phyloP scores from a whole-genome alignment of 1,139 yeast species.

The Debaryomyces udenii region DNA sequence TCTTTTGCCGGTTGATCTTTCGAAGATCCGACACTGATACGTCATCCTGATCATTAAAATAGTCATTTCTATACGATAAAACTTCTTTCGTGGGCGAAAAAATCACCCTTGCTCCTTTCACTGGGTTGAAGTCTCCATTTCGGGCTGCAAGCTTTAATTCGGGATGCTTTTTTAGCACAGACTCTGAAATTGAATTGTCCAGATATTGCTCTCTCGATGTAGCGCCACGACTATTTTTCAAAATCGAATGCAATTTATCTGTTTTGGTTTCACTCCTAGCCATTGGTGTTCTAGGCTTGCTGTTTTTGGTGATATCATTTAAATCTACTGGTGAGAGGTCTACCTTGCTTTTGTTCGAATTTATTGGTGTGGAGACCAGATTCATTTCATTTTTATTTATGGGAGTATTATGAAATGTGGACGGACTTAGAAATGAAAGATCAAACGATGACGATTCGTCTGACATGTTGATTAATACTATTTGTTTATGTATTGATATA shows the following conservation, averaged over 20 bases:
- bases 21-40: constrained; percentile 16
- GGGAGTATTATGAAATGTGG: constrained; percentile 15
- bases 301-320: constrained; percentile 9
- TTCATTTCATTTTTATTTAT: constrained; percentile 17
- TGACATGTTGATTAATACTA: constrained; percentile 7
- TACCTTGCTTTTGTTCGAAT: constrained; percentile 2
- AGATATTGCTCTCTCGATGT: neutral
- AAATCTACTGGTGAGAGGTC: constrained; percentile 13
- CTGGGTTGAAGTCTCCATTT: constrained; percentile 38
- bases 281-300: constrained; percentile 8
- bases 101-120: constrained; percentile 45
- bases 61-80: constrained; percentile 22
- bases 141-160: constrained; percentile 34
- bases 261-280: constrained; percentile 1
- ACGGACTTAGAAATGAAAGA: constrained; percentile 14
- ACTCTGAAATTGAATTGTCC: constrained; percentile 17
- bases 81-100: constrained; percentile 45
- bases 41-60: constrained; percentile 16
- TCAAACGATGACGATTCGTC: constrained; percentile 14
- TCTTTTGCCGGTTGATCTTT: constrained; percentile 10
- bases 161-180: constrained; percentile 33
- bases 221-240: constrained; percentile 11
- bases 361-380: constrained; percentile 19
- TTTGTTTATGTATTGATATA: neutral
- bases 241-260: constrained; percentile 12